Conservation (phyloP, 2,329 filamentous ascomycete species). For the Sarocladiaceae sp. region DNA sequence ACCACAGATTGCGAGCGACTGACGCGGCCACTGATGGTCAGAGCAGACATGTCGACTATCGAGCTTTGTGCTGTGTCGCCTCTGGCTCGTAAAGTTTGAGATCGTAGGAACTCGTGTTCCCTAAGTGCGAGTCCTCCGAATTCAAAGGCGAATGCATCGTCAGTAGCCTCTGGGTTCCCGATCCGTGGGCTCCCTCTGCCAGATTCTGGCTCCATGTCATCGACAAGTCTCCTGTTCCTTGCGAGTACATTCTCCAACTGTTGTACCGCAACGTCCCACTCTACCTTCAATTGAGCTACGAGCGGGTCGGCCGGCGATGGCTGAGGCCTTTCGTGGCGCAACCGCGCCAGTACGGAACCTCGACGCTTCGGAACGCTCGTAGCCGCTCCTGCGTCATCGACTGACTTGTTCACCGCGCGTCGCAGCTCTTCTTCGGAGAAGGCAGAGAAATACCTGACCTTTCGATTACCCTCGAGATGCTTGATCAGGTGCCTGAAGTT, state of each 20-base stretch:
- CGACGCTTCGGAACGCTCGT: slow-evolving; percentile 19
- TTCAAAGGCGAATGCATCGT: slow-evolving; percentile 1
- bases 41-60: slow-evolving; percentile 9
- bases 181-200: background rate
- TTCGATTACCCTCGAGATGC: slow-evolving; percentile 34
- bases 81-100: slow-evolving; percentile 13
- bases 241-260: slow-evolving; percentile 28
- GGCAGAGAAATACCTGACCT: slow-evolving; percentile 38
- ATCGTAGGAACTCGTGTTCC: slow-evolving; percentile 22
- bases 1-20: slow-evolving; percentile 23
- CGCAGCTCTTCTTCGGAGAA: slow-evolving; percentile 31
- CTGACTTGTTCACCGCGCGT: slow-evolving; percentile 26
- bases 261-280: slow-evolving; percentile 30
- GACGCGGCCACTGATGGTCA: slow-evolving; percentile 10
- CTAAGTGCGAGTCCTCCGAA: slow-evolving; percentile 31
- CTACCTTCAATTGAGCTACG: slow-evolving; percentile 30
- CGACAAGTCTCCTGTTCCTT: slow-evolving; percentile 25
- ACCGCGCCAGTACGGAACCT: slow-evolving; percentile 27
- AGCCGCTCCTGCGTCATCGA: slow-evolving; percentile 23
- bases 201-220: slow-evolving; percentile 15
- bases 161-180: slow-evolving; percentile 13
- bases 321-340: slow-evolving; percentile 25
- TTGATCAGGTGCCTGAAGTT: slow-evolving; percentile 41
- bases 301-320: slow-evolving; percentile 21
- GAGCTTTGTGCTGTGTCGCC: background rate